A percentile compares a stretch with the other conserved stretches of the same genome.
Conservation (phyloP, 345 rosid species). For the Populus deltoides region DNA sequence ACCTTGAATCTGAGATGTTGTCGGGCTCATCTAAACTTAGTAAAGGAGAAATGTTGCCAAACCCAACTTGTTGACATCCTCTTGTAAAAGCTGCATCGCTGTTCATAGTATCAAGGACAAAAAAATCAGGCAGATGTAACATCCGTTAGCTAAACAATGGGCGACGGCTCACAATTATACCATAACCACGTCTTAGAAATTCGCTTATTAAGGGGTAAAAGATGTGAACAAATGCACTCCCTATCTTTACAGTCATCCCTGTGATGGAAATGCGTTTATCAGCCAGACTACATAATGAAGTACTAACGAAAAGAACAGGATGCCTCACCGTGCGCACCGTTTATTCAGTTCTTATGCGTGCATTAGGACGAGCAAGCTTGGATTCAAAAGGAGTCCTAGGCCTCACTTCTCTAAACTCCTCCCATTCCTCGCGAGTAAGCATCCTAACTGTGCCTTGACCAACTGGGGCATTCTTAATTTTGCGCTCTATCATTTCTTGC, state of each 20-base stretch:
- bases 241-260: background rate
- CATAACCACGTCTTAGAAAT: background rate
- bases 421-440: conserved; percentile 90
- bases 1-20: no score
- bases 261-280: background rate
- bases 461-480: conserved; percentile 73
- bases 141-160: no score
- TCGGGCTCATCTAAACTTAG: no score
- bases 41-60: no score
- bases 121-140: no score
- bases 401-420: conserved; percentile 74
- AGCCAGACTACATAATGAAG: background rate
- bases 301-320: background rate
- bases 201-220: background rate
- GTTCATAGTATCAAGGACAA: background rate
- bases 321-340: conserved; percentile 50
- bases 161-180: no score
- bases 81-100: background rate
- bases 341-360: conserved; percentile 79
- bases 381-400: conserved; percentile 97
- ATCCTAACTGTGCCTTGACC: conserved; percentile 80
- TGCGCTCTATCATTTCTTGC: conserved; percentile 83
- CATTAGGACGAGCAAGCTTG: conserved; percentile 84
- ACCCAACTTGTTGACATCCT: background rate
- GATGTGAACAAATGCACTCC: background rate